phyloP scores from a whole-genome alignment of 805 yeast species.

The Saturnispora mendoncae region DNA sequence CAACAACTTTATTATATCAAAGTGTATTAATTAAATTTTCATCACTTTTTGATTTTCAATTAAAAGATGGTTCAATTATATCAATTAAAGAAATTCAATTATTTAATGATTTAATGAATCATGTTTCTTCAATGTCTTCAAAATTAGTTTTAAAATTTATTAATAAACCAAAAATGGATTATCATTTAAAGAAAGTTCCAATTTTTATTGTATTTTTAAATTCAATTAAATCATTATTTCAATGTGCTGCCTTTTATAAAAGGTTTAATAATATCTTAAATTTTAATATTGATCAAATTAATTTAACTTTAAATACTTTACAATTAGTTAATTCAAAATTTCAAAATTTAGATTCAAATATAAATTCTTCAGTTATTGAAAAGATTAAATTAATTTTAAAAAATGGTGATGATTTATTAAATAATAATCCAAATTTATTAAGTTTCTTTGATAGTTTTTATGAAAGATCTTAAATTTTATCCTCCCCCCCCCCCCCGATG shows the following conservation, averaged over 20 bases:
- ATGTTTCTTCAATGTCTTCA: constrained; percentile 18
- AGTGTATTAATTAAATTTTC: constrained; percentile 22
- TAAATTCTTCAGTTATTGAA: constrained; percentile 12
- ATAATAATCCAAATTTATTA: constrained; percentile 16
- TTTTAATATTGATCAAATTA: constrained; percentile 8
- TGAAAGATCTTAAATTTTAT: constrained; percentile 11
- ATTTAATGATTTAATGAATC: constrained; percentile 17
- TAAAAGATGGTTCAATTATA: constrained; percentile 14
- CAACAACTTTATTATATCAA: constrained; percentile 24
- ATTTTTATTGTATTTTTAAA: constrained; percentile 22
- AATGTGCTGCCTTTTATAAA: constrained; percentile 19
- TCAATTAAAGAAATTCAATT: constrained; percentile 17
- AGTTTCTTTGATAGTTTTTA: constrained; percentile 20
- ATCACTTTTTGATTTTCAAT: constrained; percentile 18
- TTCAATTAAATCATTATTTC: constrained; percentile 23
- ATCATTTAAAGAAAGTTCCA: constrained; percentile 16
- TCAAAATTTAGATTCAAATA: constrained; percentile 2
- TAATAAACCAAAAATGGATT: constrained; percentile 14
- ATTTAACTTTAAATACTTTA: constrained; percentile 10
- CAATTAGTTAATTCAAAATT: constrained; percentile 7
- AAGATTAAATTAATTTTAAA: constrained; percentile 14
- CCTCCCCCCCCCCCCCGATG: too few species aligned
- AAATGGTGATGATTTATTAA: constrained; percentile 18
- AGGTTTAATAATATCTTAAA: constrained; percentile 16
- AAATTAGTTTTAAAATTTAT: constrained; percentile 16